Conservation (phyloP, 345 rosid species). For the Acer saccharum region DNA sequence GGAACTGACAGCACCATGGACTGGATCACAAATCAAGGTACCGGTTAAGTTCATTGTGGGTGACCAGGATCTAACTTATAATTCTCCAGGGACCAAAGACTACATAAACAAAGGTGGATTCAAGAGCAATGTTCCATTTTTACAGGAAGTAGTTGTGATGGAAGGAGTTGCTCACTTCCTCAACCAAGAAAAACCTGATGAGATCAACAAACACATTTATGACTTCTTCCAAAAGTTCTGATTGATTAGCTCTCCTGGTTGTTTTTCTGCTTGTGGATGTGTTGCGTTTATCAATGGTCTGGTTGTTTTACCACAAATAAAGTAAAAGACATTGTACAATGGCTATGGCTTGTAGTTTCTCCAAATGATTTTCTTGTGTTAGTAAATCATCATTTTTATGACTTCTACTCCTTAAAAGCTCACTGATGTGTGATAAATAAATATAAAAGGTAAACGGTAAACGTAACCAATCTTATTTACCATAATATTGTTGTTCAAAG, state of each 20-base stretch:
- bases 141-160: conserved; percentile 73
- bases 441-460: not conserved
- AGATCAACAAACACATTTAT: conserved; percentile 61
- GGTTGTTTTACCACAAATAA: too few relatives aligned
- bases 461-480: conserved; percentile 23
- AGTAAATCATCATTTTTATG: too few relatives aligned
- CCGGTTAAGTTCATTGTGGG: conserved; percentile 81
- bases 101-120: conserved; percentile 55
- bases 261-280: not conserved
- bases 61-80: conserved; percentile 64
- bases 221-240: conserved; percentile 46
- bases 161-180: conserved; percentile 75
- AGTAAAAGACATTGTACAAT: not conserved
- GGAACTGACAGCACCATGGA: conserved; percentile 81
- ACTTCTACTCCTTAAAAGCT: not conserved
- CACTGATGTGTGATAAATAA: not conserved
- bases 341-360: not conserved
- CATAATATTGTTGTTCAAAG: conserved; percentile 37
- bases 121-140: conserved; percentile 59
- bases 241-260: not conserved
- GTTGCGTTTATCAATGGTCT: not conserved
- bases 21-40: conserved; percentile 48
- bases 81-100: conserved; percentile 53
- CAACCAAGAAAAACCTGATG: conserved; percentile 65
- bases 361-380: too few relatives aligned